These are phyloP conservation scores for Glomus cerebriforme DNA, from an alignment of 192 early-diverging fungal species.

Conservation along the genomic window DNA sequence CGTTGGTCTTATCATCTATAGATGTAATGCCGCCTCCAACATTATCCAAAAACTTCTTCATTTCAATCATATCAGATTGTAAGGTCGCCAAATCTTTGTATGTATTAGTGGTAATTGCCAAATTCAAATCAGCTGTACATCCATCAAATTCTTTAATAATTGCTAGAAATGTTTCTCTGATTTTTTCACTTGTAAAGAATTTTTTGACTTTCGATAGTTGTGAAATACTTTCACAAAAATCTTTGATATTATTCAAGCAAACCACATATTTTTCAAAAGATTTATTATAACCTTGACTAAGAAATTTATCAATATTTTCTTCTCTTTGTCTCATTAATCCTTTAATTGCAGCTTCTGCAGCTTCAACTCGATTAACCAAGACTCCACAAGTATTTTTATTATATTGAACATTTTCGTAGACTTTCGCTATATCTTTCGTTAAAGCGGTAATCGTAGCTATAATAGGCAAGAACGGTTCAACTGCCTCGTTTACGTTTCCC, in stretches of 20 bases:
- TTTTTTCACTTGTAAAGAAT: neutral
- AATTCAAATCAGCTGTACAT: neutral
- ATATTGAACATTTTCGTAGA: constrained; percentile 25
- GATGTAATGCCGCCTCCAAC: neutral
- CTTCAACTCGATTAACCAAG: neutral
- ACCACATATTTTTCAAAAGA: neutral
- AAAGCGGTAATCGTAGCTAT: neutral
- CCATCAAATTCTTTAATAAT: constrained; percentile 16
- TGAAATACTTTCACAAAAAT: constrained; percentile 11
- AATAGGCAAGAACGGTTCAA: constrained; percentile 6
- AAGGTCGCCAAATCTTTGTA: neutral
- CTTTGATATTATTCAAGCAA: constrained; percentile 3
- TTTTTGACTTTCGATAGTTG: constrained; percentile 7
- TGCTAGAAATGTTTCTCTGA: neutral
- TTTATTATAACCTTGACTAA: neutral
- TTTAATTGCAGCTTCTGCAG: constrained; percentile 11
- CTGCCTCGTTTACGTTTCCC: neutral
- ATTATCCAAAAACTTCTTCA: neutral
- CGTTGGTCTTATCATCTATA: neutral
- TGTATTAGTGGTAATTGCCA: neutral
- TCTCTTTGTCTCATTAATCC: neutral
- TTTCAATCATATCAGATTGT: neutral
- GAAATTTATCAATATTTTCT: constrained; percentile 4
- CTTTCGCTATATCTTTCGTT: neutral
- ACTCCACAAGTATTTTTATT: constrained; percentile 26